Conservation (phyloP, 164 flowering plant genomes). For the Vitis rotundifolia region DNA sequence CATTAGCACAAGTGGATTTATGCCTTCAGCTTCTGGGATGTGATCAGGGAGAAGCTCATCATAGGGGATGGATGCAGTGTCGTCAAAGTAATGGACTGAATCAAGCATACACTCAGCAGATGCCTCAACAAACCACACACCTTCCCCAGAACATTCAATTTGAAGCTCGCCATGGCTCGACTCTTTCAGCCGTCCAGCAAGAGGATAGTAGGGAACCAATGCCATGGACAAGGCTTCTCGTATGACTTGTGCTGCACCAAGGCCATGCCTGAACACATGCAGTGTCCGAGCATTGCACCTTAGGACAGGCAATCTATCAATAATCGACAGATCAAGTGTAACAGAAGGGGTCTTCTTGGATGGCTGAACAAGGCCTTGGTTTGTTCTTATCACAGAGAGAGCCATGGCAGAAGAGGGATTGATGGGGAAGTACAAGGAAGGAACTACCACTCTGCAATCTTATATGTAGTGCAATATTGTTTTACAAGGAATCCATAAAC, state of each 20-base stretch:
- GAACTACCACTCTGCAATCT: too few relatives aligned
- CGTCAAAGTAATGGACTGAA: slow-evolving; percentile 37
- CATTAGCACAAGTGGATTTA: slow-evolving; percentile 58
- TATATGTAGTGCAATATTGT: not conserved
- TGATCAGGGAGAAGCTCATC: slow-evolving; percentile 51
- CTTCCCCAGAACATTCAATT: slow-evolving; percentile 50
- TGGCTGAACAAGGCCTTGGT: slow-evolving; percentile 35
- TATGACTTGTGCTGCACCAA: slow-evolving; percentile 33
- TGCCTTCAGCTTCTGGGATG: slow-evolving; percentile 17
- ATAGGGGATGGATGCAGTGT: slow-evolving; percentile 24
- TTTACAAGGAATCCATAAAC: not conserved
- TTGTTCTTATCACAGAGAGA: slow-evolving; percentile 36
- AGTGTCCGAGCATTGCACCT: slow-evolving; percentile 48
- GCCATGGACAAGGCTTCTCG: slow-evolving; percentile 55
- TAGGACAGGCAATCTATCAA: slow-evolving; percentile 46
- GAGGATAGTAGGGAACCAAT: slow-evolving; percentile 67
- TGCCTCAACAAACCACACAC: slow-evolving; percentile 65
- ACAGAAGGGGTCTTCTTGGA: slow-evolving; percentile 36
- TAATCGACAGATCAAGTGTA: slow-evolving; percentile 41
- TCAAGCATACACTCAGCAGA: slow-evolving; percentile 43
- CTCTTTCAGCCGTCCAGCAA: slow-evolving; percentile 54
- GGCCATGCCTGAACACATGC: slow-evolving; percentile 51
- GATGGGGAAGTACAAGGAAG: not conserved
- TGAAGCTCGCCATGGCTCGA: slow-evolving; percentile 27
- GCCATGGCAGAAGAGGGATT: slow-evolving; percentile 21